Evolutionary conservation across 805 yeast genomes (phyloP).

Genomic region (Saccharomycopsis selenospora): DNA sequence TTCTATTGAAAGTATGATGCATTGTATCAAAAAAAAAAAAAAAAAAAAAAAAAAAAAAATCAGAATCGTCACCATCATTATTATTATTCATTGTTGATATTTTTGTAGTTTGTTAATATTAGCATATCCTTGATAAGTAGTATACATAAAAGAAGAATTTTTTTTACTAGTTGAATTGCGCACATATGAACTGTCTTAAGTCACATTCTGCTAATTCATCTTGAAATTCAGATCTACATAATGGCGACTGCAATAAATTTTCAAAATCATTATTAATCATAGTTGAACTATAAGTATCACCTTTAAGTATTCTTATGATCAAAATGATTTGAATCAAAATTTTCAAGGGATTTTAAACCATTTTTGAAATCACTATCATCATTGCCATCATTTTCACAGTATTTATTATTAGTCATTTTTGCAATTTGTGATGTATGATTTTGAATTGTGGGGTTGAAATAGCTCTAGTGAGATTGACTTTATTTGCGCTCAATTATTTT

Average conservation of each 20-base stretch:
- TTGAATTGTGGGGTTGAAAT: not conserved
- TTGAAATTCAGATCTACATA: constrained; percentile 13
- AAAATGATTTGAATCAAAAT: constrained; percentile 6
- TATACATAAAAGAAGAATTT: too few relatives aligned
- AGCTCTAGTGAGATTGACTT: not conserved
- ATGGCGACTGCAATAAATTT: constrained; percentile 10
- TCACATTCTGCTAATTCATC: constrained; percentile 20
- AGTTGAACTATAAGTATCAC: constrained; percentile 6
- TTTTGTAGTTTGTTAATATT: too few relatives aligned
- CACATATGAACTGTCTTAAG: not conserved
- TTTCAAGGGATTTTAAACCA: constrained; percentile 19
- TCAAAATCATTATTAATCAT: not conserved
- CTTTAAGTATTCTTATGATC: not conserved
- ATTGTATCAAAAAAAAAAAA: too few relatives aligned
- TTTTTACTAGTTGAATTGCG: not conserved
- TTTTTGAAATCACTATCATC: constrained; percentile 18
- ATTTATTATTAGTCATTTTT: not conserved
- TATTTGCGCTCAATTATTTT: too few relatives aligned
- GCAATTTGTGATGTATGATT: too few relatives aligned
- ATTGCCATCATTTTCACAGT: not conserved
- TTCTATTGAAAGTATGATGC: too few relatives aligned
- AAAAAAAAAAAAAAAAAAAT: too few relatives aligned
- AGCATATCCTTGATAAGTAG: too few relatives aligned
- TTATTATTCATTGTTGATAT: too few relatives aligned
- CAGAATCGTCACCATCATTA: too few relatives aligned